Base-by-base conservation (phyloP, 257 asterid species). In the Paulownia fortunei region DNA sequence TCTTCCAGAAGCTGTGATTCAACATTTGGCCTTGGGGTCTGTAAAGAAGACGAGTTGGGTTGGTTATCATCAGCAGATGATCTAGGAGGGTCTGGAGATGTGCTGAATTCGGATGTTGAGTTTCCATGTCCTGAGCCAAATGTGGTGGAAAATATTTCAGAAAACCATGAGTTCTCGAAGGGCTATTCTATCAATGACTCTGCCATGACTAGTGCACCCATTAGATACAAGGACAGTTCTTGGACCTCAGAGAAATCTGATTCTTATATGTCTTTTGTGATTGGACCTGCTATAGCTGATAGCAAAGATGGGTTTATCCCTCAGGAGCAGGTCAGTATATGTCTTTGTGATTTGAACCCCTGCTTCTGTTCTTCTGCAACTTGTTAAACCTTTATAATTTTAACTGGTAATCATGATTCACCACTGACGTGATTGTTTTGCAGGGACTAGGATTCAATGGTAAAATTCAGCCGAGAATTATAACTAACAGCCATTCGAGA, bases 21-120 rank as follows among this genome's bases (percentile, higher is more conserved):
- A 34, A 84, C 90, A 47, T 92, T 92, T 86, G 97, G 90, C 62
- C 84, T 88, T 80, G 92, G 87, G 56, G 73, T 76, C 72, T 76
- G 88, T 58, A 82, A 78, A 72, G 93, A 91, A 26, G 94, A 90
- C 73, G 93, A 89, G 58, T 67, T 87, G 72, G 87, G 88, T 78
- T 96, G 99, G 99, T 79, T 91, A 77, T 85, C 93, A 69, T 85
- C 96, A 68, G 84, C 91, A 55, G 85, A 85, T 71, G 87, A 83
- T 68, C 70, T 82, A 72, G 94, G 78, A 59, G 92, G 85, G 32
- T 81, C 88, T 12, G 84, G 69, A 21, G 87, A 86, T 74, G 76
- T 26, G 27, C 79, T 82, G 76, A 84, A 82, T 68, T 70, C 93
- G 10, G 94, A 86, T 64, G 72, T 75, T 65, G 82, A 83, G 82